Percentiles rank a stretch among this genome's conserved stretches.
Conservation (phyloP, 371 early-diverging fungal species). For the Mortierella sp. region DNA sequence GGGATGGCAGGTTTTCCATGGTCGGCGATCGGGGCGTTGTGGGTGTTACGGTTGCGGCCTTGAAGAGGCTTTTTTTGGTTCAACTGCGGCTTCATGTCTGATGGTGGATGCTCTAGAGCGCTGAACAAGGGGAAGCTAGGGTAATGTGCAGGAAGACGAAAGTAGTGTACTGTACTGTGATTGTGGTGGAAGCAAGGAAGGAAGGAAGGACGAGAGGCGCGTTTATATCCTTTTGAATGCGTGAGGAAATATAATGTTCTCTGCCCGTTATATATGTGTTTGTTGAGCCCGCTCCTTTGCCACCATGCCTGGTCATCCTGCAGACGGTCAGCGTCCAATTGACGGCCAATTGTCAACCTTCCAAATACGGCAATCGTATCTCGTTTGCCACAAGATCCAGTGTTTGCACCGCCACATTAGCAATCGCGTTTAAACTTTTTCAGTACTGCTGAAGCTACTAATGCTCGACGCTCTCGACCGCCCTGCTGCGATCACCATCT, state of each 20-base stretch:
- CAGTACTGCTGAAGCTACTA: conserved; percentile 24
- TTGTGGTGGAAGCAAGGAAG: no score
- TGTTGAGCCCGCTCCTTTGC: no score
- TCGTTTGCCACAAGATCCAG: no score
- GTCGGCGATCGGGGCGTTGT: background rate
- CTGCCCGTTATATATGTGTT: no score
- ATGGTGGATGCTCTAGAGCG: background rate
- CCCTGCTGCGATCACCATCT: conserved; percentile 17
- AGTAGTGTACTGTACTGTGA: background rate
- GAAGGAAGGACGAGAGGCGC: no score
- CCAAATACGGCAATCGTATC: no score
- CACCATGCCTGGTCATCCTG: no score
- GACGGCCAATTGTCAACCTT: no score
- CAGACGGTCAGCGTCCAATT: no score
- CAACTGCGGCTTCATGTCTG: conserved; percentile 42
- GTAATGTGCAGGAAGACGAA: no score
- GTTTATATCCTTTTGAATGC: no score
- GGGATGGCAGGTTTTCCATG: conserved; percentile 20
- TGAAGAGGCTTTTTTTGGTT: conserved; percentile 37
- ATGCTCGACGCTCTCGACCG: conserved; percentile 38
- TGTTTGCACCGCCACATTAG: background rate
- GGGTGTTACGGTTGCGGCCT: conserved; percentile 30
- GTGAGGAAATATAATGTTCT: no score
- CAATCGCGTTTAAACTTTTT: conserved; percentile 16
- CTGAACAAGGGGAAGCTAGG: background rate